Evolutionary conservation across 768 basidiomycete genomes (phyloP), one percentile per base, ranked within the genome.

Genomic region (Boletales sp.): DNA sequence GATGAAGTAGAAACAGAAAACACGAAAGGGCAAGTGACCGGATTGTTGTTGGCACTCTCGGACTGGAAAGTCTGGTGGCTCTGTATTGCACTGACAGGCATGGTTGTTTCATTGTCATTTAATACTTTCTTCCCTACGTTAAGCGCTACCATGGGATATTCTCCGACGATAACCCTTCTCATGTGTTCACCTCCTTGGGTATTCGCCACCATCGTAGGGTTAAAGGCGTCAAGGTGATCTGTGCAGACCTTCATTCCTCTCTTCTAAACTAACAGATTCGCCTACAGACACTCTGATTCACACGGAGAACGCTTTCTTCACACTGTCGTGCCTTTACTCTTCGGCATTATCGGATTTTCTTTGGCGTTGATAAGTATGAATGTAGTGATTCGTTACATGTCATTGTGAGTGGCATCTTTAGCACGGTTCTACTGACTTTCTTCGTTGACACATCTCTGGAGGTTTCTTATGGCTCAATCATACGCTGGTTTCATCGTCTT

Each of bases 21-120:
- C 18, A 41, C 40, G 21, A 52, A 68, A 10, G 70, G 66, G 6
- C 69, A 24, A 21, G 57, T 63, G 13, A 65, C 68, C 19, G 87
- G 86, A 9, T 61, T 90, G 4, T 54, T 66, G 9, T 61, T 84
- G 54, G 86, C 90, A 11, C 37, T 89, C 48, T 73, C 72, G 17
- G 91, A 94, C 60, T 83, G 84, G 86, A 87, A 84, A 65, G 87
- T 94, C 35, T 93, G 90, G 86, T 87, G 80, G 79, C 74, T 94
- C 39, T 75, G 85, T 17, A 47, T 89, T 27, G 75, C 83, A 3
- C 64, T 88, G 48, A 79, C 80, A 13, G 76, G 75, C 56, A 75
- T 82, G 69, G 55, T 62, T 34, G 67, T 86, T 34, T 80, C 85
- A 9, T 59, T 90, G 24, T 83, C 82, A 5, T 91, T 91, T 74